phyloP scores from a whole-genome alignment of 257 asterid species.

The Fraxinus quadrangulata region DNA sequence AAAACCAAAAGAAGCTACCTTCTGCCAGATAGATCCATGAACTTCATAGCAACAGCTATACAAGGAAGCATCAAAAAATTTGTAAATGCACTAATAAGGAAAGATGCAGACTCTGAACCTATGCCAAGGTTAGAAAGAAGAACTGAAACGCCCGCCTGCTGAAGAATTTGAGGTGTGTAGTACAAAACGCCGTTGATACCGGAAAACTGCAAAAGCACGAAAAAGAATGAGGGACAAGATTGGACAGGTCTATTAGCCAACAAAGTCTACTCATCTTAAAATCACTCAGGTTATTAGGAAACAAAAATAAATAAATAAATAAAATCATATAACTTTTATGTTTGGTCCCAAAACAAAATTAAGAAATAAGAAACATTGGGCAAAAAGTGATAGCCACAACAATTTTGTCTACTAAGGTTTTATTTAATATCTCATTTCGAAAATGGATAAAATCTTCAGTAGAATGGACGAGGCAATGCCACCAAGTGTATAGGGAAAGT shows the following conservation, averaged over 20 bases:
- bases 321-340: too few species aligned
- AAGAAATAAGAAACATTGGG: neutral
- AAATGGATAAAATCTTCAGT: neutral
- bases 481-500: neutral
- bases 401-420: too few species aligned
- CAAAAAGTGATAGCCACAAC: neutral
- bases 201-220: constrained; percentile 59
- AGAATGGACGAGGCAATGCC: neutral
- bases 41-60: constrained; percentile 79
- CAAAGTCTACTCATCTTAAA: neutral
- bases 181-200: constrained; percentile 94
- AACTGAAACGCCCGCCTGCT: constrained; percentile 89
- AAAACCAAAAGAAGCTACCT: constrained; percentile 44
- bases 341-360: neutral
- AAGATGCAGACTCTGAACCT: constrained; percentile 71
- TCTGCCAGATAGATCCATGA: constrained; percentile 88
- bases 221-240: neutral
- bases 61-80: constrained; percentile 71
- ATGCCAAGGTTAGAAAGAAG: constrained; percentile 77
- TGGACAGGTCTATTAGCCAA: neutral
- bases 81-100: constrained; percentile 72
- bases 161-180: constrained; percentile 92
- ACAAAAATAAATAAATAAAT: too few species aligned
- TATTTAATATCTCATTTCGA: neutral
- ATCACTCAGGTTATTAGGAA: too few species aligned